Percentiles rank a stretch among this genome's conserved stretches.
phyloP scores from a whole-genome alignment of 73 alveolate species.

The Symbiodinium natans region DNA sequence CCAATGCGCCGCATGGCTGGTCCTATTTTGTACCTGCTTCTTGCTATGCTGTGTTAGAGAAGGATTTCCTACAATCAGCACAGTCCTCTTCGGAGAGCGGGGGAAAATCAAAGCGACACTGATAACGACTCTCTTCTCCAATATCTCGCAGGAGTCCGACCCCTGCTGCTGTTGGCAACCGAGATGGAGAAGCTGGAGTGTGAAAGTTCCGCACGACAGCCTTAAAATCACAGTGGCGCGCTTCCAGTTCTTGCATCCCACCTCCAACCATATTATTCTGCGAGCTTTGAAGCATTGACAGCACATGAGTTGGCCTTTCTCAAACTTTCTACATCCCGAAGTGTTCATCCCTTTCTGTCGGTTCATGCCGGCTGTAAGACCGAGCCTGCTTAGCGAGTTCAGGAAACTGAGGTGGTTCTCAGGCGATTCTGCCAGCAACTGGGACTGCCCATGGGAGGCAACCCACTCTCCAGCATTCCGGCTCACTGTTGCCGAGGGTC shows the following conservation, averaged over 20 bases:
- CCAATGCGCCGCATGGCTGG: neutral
- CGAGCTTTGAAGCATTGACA: neutral
- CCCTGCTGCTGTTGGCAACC: neutral
- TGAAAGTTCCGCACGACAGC: neutral
- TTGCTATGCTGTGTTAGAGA: too few relatives aligned
- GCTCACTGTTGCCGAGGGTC: neutral
- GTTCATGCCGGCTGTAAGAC: too few relatives aligned
- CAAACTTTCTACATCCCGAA: too few relatives aligned
- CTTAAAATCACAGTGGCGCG: neutral
- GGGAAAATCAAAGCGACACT: neutral
- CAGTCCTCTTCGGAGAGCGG: neutral
- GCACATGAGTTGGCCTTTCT: neutral
- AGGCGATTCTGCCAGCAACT: neutral
- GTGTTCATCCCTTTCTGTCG: too few relatives aligned
- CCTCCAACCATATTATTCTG: neutral
- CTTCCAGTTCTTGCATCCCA: neutral
- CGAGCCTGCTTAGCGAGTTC: too few relatives aligned
- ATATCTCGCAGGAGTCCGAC: too few relatives aligned
- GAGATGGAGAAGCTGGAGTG: neutral
- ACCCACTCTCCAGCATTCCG: neutral
- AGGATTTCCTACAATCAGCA: too few relatives aligned
- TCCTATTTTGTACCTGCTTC: too few relatives aligned
- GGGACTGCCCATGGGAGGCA: neutral
- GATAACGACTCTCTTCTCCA: neutral
- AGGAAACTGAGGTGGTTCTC: too few relatives aligned